Conservation (phyloP, 192 early-diverging fungal species). For the Jimgerdemannia flammicorona region DNA sequence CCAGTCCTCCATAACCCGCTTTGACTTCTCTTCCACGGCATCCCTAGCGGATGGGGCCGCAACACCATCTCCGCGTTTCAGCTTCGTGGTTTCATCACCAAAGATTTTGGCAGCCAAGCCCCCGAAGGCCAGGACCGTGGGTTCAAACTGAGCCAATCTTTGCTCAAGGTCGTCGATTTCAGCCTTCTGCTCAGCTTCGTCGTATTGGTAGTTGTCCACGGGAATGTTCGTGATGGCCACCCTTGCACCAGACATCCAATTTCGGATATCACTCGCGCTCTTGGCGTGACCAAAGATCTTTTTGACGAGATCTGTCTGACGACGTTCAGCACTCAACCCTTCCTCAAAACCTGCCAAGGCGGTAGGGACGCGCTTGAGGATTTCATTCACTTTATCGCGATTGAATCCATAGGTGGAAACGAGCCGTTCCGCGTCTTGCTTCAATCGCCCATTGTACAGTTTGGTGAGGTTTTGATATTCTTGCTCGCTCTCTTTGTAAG, state of each 20-base stretch:
- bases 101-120: constrained; percentile 15
- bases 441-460: background rate
- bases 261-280: constrained; percentile 17
- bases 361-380: background rate
- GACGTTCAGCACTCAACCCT: constrained; percentile 11
- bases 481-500: background rate
- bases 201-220: constrained; percentile 17
- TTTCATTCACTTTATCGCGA: background rate
- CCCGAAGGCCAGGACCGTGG: constrained; percentile 22
- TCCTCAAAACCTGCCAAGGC: background rate
- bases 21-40: constrained; percentile 18
- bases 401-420: background rate
- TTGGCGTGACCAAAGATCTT: constrained; percentile 24
- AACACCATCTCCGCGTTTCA: constrained; percentile 5
- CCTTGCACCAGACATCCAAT: constrained; percentile 22
- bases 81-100: constrained; percentile 9
- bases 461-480: background rate
- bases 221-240: constrained; percentile 9
- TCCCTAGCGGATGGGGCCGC: background rate
- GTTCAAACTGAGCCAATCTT: constrained; percentile 15
- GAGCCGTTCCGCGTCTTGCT: background rate
- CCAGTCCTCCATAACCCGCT: constrained; percentile 28
- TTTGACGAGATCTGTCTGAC: constrained; percentile 17
- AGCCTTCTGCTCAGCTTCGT: constrained; percentile 18
- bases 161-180: constrained; percentile 16